Base-by-base conservation (phyloP, 2,329 filamentous ascomycete genomes). In the Xylariaceae sp. region DNA sequence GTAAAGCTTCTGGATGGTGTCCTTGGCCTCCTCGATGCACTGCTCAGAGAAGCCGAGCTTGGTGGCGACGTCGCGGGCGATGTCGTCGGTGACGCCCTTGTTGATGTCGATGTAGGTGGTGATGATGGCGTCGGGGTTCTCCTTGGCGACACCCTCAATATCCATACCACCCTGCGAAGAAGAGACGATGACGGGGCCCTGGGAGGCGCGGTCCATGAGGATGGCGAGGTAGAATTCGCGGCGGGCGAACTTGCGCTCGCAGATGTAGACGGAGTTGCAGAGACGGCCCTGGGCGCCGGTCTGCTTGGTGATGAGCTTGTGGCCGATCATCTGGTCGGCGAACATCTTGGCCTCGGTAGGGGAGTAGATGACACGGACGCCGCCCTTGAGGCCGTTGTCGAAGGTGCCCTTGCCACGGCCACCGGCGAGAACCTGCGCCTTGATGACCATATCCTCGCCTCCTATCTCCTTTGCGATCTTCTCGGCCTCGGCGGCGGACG, bases 231-330 rank as follows among this genome's bases (percentile, higher is more conserved):
- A 99, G 81, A 99, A 99, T 77, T 99, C 94, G 71, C 94, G 88
- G 64, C 94, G 91, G 66, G 94, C 94, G 70, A 97, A 99, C 82
- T 99, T 99, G 83, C 94, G 92, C 83, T 99, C 94, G 78, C 93
- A 96, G 72, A 99, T 97, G 81, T 96, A 97, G 71, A 99, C 94
- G 60, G 92, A 84, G 76, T 89, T 97, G 84, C 94, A 99, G 72
- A 96, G 84, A 73, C 94, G 90, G 70, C 94, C 94, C 65, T 76
- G 83, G 65, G 93, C 90, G 73, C 94, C 94, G 54, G 94, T 99
- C 82, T 99, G 94, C 86, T 99, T 99, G 75, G 94, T 99, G 77
- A 99, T 84, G 75, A 99, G 90, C 78, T 97, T 97, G 80, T 99
- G 93, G 71, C 94, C 94, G 75, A 99, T 97, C 94, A 99, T 99